These are phyloP conservation scores for Chaetomium sp. DNA, from an alignment of 2,329 filamentous ascomycete species.

Conservation along the genomic window DNA sequence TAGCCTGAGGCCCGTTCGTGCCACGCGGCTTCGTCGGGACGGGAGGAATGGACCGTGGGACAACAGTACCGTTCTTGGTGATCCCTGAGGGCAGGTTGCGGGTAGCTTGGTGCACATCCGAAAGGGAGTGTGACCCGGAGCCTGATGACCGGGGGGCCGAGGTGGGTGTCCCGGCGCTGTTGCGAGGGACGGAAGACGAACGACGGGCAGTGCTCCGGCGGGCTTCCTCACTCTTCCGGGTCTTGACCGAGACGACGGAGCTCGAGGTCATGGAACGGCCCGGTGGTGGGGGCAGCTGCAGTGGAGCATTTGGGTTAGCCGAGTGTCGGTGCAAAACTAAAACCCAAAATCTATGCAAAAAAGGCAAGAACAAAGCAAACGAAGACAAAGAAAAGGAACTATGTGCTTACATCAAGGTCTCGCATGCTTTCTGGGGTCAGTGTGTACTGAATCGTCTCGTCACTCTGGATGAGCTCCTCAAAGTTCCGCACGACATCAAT, in stretches of 20 bases:
- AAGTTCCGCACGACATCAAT: slow-evolving; percentile 61
- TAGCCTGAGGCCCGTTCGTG: slow-evolving; percentile 40
- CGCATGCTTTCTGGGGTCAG: slow-evolving; percentile 75
- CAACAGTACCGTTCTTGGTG: slow-evolving; percentile 25
- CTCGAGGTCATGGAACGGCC: slow-evolving; percentile 22
- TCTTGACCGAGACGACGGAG: slow-evolving; percentile 36
- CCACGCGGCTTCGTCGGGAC: slow-evolving; percentile 30
- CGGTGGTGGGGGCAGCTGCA: slow-evolving; percentile 21
- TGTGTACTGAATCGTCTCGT: slow-evolving; percentile 76
- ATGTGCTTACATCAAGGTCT: slow-evolving; percentile 58
- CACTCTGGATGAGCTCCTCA: slow-evolving; percentile 74
- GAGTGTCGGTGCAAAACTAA: no score
- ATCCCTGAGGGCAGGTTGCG: slow-evolving; percentile 17
- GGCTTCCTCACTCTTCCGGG: slow-evolving; percentile 43
- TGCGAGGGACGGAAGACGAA: slow-evolving; percentile 40
- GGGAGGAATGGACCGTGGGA: slow-evolving; percentile 29
- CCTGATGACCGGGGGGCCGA: slow-evolving; percentile 32
- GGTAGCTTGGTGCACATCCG: slow-evolving; percentile 21
- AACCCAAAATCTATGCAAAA: no score
- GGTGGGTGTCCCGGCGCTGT: slow-evolving; percentile 31
- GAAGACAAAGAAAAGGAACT: not conserved
- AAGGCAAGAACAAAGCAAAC: no score
- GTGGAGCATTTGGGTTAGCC: slow-evolving; percentile 27
- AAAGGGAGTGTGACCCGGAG: slow-evolving; percentile 32
- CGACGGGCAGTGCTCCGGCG: slow-evolving; percentile 36